Percentiles rank a stretch among this genome's conserved stretches.
phyloP scores from a whole-genome alignment of 2,329 filamentous ascomycete species.

The Coccinonectria pachysandricola region DNA sequence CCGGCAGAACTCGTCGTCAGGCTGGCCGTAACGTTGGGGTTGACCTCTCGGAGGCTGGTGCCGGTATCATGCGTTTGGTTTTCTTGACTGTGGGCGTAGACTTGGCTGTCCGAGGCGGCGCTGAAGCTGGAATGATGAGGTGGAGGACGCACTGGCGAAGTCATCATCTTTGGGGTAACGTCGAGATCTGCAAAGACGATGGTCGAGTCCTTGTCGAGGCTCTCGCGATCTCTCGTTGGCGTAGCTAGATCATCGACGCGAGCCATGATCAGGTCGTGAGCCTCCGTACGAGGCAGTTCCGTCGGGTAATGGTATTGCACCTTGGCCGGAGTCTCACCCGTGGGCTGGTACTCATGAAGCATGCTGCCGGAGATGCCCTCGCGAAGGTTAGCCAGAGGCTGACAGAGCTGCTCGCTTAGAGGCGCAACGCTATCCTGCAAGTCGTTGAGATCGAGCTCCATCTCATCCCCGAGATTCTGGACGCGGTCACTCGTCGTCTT shows the following conservation, averaged over 20 bases:
- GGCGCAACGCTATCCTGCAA: slow-evolving; percentile 52
- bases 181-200: slow-evolving; percentile 33
- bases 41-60: slow-evolving; percentile 45
- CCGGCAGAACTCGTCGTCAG: slow-evolving; percentile 25
- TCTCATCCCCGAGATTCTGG: slow-evolving; percentile 56
- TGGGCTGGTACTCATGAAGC: slow-evolving; percentile 73
- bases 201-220: slow-evolving; percentile 27
- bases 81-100: too few relatives aligned
- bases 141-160: slow-evolving; percentile 22
- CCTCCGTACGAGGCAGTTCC: slow-evolving; percentile 61
- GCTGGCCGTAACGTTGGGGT: slow-evolving; percentile 39
- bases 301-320: slow-evolving; percentile 71
- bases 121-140: slow-evolving; percentile 19
- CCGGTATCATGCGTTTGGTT: slow-evolving; percentile 24
- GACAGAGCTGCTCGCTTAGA: slow-evolving; percentile 49
- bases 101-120: too few relatives aligned
- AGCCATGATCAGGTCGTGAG: slow-evolving; percentile 35
- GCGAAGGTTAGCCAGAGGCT: slow-evolving; percentile 62
- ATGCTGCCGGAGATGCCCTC: slow-evolving; percentile 52
- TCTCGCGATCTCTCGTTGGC: slow-evolving; percentile 13
- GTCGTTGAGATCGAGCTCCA: slow-evolving; percentile 48
- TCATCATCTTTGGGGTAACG: slow-evolving; percentile 14
- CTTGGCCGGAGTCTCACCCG: slow-evolving; percentile 79
- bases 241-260: slow-evolving; percentile 25
- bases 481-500: slow-evolving; percentile 58